Conservation (phyloP, 129 eudicot genomes). For the Tagetes patula region DNA sequence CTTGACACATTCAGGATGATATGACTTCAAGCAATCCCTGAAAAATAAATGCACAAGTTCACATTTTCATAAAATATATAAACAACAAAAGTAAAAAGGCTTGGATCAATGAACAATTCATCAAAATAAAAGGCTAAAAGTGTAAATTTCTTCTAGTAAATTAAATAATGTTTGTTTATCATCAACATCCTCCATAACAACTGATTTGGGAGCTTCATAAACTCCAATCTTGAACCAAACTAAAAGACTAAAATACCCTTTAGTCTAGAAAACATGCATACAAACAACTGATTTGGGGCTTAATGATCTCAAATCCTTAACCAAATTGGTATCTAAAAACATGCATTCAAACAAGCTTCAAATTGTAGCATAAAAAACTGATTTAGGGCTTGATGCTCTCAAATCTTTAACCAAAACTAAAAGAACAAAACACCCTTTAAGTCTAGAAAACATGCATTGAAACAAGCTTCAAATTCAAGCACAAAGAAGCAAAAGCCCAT, state of each 20-base stretch:
- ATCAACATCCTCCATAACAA: constrained; percentile 9
- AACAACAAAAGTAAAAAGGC: not conserved
- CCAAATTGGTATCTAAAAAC: too few relatives aligned
- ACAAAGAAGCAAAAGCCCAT: not conserved
- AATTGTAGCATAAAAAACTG: not conserved
- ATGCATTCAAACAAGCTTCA: too few relatives aligned
- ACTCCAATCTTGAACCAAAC: not conserved
- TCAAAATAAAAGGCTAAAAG: constrained; percentile 1
- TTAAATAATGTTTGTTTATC: not conserved
- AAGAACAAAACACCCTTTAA: constrained; percentile 35
- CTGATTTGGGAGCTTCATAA: constrained; percentile 4
- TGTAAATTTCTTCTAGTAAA: not conserved
- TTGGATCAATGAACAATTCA: constrained; percentile 7
- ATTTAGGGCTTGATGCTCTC: constrained; percentile 3
- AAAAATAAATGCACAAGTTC: constrained; percentile 9
- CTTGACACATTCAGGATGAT: constrained; percentile 61
- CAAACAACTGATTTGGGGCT: too few relatives aligned
- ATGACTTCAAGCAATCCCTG: constrained; percentile 84
- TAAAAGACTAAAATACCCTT: constrained; percentile 39
- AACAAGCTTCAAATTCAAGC: constrained; percentile 1
- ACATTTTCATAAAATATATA: not conserved
- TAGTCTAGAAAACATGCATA: constrained; percentile 4
- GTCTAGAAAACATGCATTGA: constrained; percentile 22
- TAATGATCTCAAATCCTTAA: too few relatives aligned
- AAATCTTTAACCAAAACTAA: constrained; percentile 5